phyloP scores from a whole-genome alignment of 768 basidiomycete genomes.

The Ramaria sp. region DNA sequence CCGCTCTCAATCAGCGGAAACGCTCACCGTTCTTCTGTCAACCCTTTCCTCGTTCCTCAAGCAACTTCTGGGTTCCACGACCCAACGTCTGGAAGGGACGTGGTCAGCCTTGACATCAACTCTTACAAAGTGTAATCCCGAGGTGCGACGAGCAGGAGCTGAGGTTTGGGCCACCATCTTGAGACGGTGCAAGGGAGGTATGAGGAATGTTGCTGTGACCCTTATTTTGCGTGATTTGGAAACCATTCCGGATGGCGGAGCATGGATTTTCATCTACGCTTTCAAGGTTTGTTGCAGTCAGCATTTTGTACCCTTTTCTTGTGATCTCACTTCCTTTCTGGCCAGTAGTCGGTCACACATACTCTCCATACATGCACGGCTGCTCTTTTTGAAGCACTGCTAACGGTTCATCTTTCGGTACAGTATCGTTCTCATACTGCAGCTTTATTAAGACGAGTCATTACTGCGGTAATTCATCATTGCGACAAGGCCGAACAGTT shows the following conservation, averaged over 20 bases:
- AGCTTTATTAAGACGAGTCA: conserved; percentile 54
- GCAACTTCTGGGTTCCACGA: conserved; percentile 53
- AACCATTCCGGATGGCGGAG: conserved; percentile 39
- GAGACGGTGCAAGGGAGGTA: conserved; percentile 54
- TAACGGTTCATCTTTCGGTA: conserved; percentile 41
- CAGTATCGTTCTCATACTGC: conserved; percentile 32
- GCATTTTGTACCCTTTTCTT: neutral
- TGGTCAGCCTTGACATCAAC: conserved; percentile 44
- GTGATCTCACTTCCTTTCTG: conserved; percentile 5
- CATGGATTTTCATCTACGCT: conserved; percentile 68
- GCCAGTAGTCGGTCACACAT: conserved; percentile 62
- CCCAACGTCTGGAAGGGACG: conserved; percentile 21
- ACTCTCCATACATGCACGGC: conserved; percentile 69
- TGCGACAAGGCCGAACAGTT: conserved; percentile 63
- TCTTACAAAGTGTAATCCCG: conserved; percentile 51
- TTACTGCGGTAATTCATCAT: conserved; percentile 80
- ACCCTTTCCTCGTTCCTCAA: conserved; percentile 64
- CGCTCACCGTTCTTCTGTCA: conserved; percentile 52
- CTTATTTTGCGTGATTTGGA: conserved; percentile 42
- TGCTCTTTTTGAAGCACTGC: conserved; percentile 47
- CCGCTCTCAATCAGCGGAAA: conserved; percentile 45
- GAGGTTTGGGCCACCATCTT: conserved; percentile 83
- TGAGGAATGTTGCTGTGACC: conserved; percentile 43
- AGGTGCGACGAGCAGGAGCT: conserved; percentile 67
- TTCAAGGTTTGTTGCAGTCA: conserved; percentile 48